Conservation (phyloP, 2,329 filamentous ascomycete genomes). For the Talaromyces verruculosus region DNA sequence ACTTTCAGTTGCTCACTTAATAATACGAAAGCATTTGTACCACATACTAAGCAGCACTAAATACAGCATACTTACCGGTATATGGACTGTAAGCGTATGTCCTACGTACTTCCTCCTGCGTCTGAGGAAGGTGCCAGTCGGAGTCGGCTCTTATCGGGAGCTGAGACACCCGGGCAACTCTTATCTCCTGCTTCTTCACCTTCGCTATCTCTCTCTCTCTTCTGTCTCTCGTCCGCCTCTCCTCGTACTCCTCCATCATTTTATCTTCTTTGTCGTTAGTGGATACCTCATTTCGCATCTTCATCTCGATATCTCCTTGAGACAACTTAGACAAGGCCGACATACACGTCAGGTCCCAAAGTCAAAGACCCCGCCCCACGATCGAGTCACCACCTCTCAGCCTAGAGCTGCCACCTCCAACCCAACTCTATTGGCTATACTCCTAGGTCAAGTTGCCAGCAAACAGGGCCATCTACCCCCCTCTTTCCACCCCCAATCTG, state of each 20-base stretch:
- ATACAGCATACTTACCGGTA: background rate
- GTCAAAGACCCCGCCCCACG: conserved; percentile 5
- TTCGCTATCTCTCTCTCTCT: background rate
- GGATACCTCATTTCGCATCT: background rate
- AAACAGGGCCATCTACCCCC: background rate
- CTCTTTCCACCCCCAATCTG: background rate
- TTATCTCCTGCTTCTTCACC: background rate
- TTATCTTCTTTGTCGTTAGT: background rate
- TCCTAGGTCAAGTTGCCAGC: conserved; percentile 6
- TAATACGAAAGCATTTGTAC: background rate
- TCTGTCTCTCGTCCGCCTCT: background rate
- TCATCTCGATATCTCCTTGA: background rate
- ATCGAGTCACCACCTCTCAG: conserved; percentile 8
- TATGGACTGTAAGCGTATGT: background rate
- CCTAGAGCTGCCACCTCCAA: conserved; percentile 1
- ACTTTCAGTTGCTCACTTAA: background rate
- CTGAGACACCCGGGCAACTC: background rate
- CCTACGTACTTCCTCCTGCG: background rate
- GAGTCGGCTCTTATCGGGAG: conserved; percentile 16
- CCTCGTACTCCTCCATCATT: background rate
- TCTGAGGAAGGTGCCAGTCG: conserved; percentile 3
- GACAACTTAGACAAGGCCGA: background rate
- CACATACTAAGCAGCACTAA: background rate
- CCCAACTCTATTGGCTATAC: conserved; percentile 1
- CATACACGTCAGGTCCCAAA: background rate